Percentiles rank a stretch among this genome's conserved stretches.
Evolutionary conservation across 1,284 basidiomycete species (phyloP).

Genomic region (Vanrija sp.): DNA sequence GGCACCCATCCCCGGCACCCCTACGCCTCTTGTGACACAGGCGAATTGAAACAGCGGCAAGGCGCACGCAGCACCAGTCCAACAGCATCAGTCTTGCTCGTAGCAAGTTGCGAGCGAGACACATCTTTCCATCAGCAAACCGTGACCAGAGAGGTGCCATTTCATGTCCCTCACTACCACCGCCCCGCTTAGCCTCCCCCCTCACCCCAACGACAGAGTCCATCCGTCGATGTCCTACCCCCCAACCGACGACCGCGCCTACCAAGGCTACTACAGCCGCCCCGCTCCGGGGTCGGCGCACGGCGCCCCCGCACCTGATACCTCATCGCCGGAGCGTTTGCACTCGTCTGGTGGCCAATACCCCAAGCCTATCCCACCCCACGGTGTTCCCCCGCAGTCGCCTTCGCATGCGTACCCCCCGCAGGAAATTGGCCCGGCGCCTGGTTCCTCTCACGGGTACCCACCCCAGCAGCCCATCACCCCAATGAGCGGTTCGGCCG

Average conservation of each 20-base stretch:
- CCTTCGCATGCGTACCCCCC: conserved; percentile 22
- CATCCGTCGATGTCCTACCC: conserved; percentile 19
- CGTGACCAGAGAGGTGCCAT: not conserved
- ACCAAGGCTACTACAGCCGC: conserved; percentile 26
- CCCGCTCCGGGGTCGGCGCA: conserved; percentile 31
- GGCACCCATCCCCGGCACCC: too few species aligned
- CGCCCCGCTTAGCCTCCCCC: conserved; percentile 12
- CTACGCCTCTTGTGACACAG: too few species aligned
- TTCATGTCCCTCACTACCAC: conserved; percentile 22
- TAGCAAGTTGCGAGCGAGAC: not conserved
- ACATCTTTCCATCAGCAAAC: not conserved
- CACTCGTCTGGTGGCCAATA: conserved; percentile 30
- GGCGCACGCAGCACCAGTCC: too few species aligned
- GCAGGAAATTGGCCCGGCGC: conserved; percentile 25
- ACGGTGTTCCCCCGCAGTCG: conserved; percentile 23
- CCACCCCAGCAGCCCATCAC: conserved; percentile 32
- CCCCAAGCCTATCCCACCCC: conserved; percentile 22
- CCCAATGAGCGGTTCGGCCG: conserved; percentile 27
- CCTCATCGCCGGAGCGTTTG: conserved; percentile 26
- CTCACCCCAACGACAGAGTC: conserved; percentile 11
- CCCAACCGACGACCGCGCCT: conserved; percentile 23
- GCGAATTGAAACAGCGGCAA: too few species aligned
- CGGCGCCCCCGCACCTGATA: conserved; percentile 22
- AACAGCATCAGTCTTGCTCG: too few species aligned
- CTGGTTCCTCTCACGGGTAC: conserved; percentile 39